phyloP scores from a whole-genome alignment of 140 eudicot genomes.

The Anethum foeniculum region DNA sequence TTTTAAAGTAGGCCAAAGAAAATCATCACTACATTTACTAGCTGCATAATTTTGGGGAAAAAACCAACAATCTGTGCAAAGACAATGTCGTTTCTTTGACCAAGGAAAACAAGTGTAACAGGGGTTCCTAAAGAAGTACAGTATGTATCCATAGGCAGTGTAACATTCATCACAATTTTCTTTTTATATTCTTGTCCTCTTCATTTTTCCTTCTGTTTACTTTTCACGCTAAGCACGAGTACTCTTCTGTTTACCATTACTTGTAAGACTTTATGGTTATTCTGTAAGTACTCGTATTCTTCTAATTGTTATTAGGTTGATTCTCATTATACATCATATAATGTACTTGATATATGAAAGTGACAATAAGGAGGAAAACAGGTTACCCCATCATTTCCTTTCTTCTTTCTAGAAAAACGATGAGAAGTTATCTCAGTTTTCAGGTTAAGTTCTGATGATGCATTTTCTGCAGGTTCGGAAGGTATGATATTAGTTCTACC shows the following conservation, averaged over 20 bases:
- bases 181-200: background rate
- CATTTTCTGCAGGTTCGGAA: slow-evolving; percentile 34
- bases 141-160: background rate
- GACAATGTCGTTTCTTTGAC: background rate
- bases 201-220: background rate
- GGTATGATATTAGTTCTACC: slow-evolving; percentile 24
- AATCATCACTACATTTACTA: background rate
- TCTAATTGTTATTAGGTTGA: background rate
- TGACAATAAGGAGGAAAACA: background rate
- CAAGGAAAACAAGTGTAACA: background rate
- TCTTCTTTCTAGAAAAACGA: slow-evolving; percentile 36
- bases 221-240: background rate
- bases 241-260: background rate
- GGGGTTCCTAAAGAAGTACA: background rate
- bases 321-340: background rate
- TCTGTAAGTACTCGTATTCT: background rate
- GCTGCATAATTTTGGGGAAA: background rate
- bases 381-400: slow-evolving; percentile 70
- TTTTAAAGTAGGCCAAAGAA: too few species aligned
- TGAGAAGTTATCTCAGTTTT: slow-evolving; percentile 28
- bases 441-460: slow-evolving; percentile 27
- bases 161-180: background rate
- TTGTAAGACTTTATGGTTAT: background rate
- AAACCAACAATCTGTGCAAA: too few species aligned
- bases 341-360: background rate